These are phyloP conservation scores for Xerocomus cyaneibrunnescens DNA, from an alignment of 1,284 basidiomycete genomes.

Conservation along the genomic window DNA sequence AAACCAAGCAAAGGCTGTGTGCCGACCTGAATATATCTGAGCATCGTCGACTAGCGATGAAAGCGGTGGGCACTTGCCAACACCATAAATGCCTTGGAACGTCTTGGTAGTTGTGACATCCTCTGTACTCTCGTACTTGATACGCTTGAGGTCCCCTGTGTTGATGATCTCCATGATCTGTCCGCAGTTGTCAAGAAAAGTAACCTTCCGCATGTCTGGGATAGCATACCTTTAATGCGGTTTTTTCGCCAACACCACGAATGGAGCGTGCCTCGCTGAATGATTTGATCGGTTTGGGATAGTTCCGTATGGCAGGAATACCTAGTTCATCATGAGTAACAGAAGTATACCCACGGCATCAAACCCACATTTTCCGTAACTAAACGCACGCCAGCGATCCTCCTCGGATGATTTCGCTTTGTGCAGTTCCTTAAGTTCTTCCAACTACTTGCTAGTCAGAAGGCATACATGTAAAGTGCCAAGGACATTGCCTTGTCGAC, in stretches of 20 bases:
- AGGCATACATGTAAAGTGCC: background rate
- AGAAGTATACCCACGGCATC: background rate
- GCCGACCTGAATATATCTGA: constrained; percentile 44
- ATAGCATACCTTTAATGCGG: constrained; percentile 66
- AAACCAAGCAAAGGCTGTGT: constrained; percentile 72
- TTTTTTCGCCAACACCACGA: constrained; percentile 68
- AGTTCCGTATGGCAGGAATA: constrained; percentile 51
- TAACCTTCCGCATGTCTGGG: too few relatives aligned
- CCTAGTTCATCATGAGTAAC: constrained; percentile 39
- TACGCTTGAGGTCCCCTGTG: constrained; percentile 64
- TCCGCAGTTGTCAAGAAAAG: background rate
- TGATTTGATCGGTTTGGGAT: constrained; percentile 61
- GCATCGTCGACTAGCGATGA: background rate
- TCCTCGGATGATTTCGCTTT: constrained; percentile 54
- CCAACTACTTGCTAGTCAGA: constrained; percentile 44
- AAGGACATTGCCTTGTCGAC: constrained; percentile 56
- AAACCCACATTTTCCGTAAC: constrained; percentile 58
- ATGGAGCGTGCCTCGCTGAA: constrained; percentile 64
- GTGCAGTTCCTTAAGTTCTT: constrained; percentile 61
- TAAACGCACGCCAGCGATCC: constrained; percentile 61
- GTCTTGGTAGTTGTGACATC: constrained; percentile 52
- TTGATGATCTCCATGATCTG: constrained; percentile 78
- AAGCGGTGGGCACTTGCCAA: constrained; percentile 50
- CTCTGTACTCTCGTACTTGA: constrained; percentile 60
- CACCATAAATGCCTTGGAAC: constrained; percentile 83